Conservation (phyloP, 306 rosid species). For the Sphenostylis stenocarpa region DNA sequence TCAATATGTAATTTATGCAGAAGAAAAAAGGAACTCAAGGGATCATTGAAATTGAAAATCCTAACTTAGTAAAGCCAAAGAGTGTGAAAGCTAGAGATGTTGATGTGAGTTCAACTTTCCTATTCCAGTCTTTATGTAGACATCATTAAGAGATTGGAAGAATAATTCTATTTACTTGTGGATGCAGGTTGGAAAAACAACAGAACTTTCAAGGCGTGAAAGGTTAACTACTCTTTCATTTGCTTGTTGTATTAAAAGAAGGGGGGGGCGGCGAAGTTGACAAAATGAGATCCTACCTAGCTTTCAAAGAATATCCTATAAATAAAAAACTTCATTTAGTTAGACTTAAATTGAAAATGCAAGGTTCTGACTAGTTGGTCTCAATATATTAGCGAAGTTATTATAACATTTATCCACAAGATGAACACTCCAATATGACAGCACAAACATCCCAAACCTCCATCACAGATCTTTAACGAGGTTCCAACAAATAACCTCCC, state of each 20-base stretch:
- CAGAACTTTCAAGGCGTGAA: constrained; percentile 97
- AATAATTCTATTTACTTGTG: constrained; percentile 21
- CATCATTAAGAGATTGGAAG: background rate
- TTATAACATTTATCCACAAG: background rate
- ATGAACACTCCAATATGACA: background rate
- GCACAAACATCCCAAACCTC: background rate
- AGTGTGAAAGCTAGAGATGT: constrained; percentile 66
- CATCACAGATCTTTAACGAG: background rate
- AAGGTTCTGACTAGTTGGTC: background rate
- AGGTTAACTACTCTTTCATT: constrained; percentile 52
- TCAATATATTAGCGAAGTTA: no score
- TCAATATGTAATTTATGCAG: constrained; percentile 43
- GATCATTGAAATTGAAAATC: constrained; percentile 88
- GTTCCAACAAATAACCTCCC: background rate
- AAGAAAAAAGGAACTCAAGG: constrained; percentile 86
- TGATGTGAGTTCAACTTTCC: constrained; percentile 61
- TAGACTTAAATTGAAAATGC: background rate
- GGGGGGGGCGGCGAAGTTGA: background rate
- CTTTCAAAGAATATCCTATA: background rate
- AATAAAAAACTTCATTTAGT: background rate
- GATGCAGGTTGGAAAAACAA: constrained; percentile 69
- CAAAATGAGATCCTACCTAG: background rate
- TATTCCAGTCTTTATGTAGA: constrained; percentile 1
- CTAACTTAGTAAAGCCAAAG: constrained; percentile 81
- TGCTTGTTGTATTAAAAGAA: constrained; percentile 1